Evolutionary conservation across 305 asterid species (phyloP).

Genomic region (Fraxinus sp.): DNA sequence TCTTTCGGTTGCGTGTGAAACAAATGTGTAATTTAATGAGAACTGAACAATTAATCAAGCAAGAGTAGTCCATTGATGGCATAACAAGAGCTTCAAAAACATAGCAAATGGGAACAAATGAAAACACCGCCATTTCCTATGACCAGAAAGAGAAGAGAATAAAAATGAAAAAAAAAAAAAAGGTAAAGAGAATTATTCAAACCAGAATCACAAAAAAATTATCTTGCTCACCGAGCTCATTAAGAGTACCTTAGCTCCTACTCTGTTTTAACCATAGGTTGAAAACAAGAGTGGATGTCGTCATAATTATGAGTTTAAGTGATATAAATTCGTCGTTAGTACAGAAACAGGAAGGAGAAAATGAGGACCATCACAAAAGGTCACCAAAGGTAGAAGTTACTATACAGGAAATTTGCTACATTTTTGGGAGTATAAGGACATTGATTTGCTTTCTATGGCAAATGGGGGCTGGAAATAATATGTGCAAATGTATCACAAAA

Average conservation of each 20-base stretch:
- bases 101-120: not conserved
- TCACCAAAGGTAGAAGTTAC: not conserved
- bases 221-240: not conserved
- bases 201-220: not conserved
- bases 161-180: not conserved
- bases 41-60: not conserved
- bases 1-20: not conserved
- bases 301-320: not conserved
- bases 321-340: not conserved
- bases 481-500: not conserved
- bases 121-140: not conserved
- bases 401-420: not conserved
- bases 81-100: not conserved
- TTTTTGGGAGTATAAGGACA: not conserved
- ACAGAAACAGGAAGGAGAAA: not conserved
- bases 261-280: not conserved
- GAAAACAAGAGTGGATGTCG: not conserved
- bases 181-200: not conserved
- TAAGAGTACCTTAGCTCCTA: not conserved
- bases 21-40: not conserved
- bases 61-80: not conserved
- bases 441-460: not conserved
- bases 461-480: not conserved
- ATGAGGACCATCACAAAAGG: not conserved
- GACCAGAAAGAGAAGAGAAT: not conserved